Percentiles rank a stretch among this genome's conserved stretches.
Evolutionary conservation across 345 rosid species (phyloP).

Genomic region (sweet orange (Citrus sinensis)): DNA sequence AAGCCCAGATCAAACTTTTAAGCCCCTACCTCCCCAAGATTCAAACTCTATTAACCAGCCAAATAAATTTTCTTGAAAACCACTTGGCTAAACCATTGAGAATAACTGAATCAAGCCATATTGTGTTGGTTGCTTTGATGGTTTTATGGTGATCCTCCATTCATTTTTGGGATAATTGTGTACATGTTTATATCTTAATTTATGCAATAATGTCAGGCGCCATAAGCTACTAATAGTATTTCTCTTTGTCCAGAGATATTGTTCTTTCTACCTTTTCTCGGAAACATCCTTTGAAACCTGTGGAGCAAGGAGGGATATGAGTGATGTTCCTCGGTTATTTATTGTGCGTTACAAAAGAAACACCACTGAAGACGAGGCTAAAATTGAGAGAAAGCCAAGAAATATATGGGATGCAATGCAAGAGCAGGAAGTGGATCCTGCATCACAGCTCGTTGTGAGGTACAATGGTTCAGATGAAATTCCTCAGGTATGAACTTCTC

Average conservation of each 20-base stretch:
- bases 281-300: constrained; percentile 86
- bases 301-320: constrained; percentile 72
- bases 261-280: constrained; percentile 78
- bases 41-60: no score
- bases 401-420: constrained; percentile 49
- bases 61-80: no score
- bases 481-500: constrained; percentile 45
- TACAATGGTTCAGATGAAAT: constrained; percentile 72
- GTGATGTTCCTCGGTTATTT: constrained; percentile 73
- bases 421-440: constrained; percentile 64
- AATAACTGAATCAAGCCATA: neutral
- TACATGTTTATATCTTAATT: neutral
- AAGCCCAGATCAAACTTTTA: no score
- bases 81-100: no score
- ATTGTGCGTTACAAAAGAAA: constrained; percentile 82
- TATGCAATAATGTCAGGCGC: neutral
- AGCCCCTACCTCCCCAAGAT: no score
- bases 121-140: neutral
- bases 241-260: constrained; percentile 61
- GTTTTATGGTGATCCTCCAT: neutral
- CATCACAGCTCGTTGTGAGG: constrained; percentile 86
- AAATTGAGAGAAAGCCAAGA: constrained; percentile 45
- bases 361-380: constrained; percentile 41
- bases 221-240: neutral
- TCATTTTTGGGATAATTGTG: neutral